Base-by-base conservation (phyloP, 2,329 filamentous ascomycete genomes). In the Alternaria arborescens region DNA sequence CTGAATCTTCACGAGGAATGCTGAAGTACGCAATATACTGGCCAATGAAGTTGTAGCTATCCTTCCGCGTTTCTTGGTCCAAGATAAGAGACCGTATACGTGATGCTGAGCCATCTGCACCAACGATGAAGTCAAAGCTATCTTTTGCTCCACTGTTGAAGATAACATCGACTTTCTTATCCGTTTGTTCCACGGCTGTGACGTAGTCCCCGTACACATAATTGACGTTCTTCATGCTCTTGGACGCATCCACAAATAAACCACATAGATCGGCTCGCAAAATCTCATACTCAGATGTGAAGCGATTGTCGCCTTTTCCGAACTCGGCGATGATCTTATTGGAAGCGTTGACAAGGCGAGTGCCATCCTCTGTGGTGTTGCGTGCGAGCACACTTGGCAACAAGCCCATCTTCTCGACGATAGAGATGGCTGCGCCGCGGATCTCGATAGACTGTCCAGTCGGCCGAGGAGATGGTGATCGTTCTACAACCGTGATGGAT, bases 361-460 rank as follows among this genome's bases (percentile, higher is more conserved):
- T 71, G 30, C 82, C 82, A 22, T 71, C 68, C 66, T 84, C 82
- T 11, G 74, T 73, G 3, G 79, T 81, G 16, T 74, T 70, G 5
- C 69, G 67, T 2, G 68, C 66, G 10, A 77, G 76, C 30, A 84
- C 73, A 0, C 70, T 69, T 2, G 68, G 63, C 46, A 80, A 75
- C 16, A 83, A 64, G 1, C 79, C 80, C 64, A 83, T 76, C 36
- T 72, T 75, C 22, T 71, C 67, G 44, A 83, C 79, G 12, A 82
- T 72, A 7, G 79, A 71, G 16, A 83, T 72, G 0, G 78, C 82
- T 5, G 76, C 65, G 2, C 75, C 80, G 28, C 82, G 80, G 4
- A 84, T 77, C 61, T 84, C 82, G 41, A 84, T 71, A 20, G 81
- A 77, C 59, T 82, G 81, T 2, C 82, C 82, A 24, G 78, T 78